Evolutionary conservation across 306 rosid species (phyloP).

Genomic region (Ceratonia siliqua): DNA sequence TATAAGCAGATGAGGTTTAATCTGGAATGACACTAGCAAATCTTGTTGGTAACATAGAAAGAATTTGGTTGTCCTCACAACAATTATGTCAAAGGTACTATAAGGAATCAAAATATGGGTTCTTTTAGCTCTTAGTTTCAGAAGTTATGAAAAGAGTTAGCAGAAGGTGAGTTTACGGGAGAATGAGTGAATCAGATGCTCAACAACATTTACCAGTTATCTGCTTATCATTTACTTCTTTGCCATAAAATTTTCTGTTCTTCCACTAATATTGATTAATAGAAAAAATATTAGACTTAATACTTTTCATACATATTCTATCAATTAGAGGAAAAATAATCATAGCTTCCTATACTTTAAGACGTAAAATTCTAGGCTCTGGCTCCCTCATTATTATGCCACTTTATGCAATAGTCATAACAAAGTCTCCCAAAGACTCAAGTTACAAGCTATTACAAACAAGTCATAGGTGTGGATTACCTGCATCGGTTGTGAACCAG

Average conservation of each 20-base stretch:
- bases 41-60: constrained; percentile 2
- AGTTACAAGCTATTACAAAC: not conserved
- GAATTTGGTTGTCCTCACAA: not conserved
- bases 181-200: not conserved
- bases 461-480: constrained; percentile 38
- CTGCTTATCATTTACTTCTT: not conserved
- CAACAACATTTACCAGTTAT: not conserved
- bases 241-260: not conserved
- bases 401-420: not conserved
- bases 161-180: not conserved
- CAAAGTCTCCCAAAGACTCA: not conserved
- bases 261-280: not conserved
- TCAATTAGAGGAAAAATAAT: no score
- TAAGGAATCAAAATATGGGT: not conserved
- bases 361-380: no score
- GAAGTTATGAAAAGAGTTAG: not conserved
- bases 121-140: not conserved
- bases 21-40: not conserved
- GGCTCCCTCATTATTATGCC: not conserved
- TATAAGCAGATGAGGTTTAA: not conserved
- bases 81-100: not conserved
- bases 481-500: constrained; percentile 95
- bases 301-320: not conserved
- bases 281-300: not conserved
- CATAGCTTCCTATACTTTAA: no score